These are phyloP conservation scores for Hagleromyces aurorensis DNA, from an alignment of 805 yeast genomes.

Conservation along the genomic window DNA sequence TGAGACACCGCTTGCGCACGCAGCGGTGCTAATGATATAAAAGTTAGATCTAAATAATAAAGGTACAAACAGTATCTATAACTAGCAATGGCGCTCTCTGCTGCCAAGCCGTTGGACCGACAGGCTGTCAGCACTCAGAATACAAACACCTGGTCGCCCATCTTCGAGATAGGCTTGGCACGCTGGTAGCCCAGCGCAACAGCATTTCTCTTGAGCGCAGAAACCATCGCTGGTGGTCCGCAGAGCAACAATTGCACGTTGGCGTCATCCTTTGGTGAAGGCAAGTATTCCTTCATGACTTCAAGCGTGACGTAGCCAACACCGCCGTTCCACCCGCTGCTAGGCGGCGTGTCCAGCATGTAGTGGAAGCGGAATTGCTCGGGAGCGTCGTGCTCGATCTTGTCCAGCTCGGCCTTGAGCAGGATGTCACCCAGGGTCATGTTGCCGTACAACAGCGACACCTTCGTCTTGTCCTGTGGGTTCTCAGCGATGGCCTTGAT, in stretches of 20 bases:
- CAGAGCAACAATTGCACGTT: slow-evolving; percentile 62
- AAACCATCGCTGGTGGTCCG: slow-evolving; percentile 92
- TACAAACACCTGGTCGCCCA: slow-evolving; percentile 85
- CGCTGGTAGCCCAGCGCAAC: slow-evolving; percentile 66
- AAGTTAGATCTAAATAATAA: not conserved
- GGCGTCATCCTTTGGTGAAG: slow-evolving; percentile 46
- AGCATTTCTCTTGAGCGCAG: slow-evolving; percentile 76
- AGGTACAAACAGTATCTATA: no score
- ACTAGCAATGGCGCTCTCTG: no score
- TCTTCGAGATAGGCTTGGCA: slow-evolving; percentile 82
- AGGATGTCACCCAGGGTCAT: slow-evolving; percentile 73
- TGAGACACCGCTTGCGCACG: no score
- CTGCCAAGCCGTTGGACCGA: no score
- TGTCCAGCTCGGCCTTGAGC: slow-evolving; percentile 71
- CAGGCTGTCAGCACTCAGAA: slow-evolving; percentile 55
- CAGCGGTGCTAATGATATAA: slow-evolving; percentile 1
- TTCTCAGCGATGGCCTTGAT: slow-evolving; percentile 71
- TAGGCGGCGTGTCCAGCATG: slow-evolving; percentile 62
- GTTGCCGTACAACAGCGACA: slow-evolving; percentile 73
- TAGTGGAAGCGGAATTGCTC: slow-evolving; percentile 59
- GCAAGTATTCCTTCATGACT: slow-evolving; percentile 54
- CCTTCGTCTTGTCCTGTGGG: slow-evolving; percentile 71
- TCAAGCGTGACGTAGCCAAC: slow-evolving; percentile 77
- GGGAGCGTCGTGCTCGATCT: slow-evolving; percentile 47
- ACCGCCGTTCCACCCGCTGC: slow-evolving; percentile 63